These are phyloP conservation scores for Omphalotus guepiniiformis DNA, from an alignment of 768 basidiomycete genomes.

Conservation along the genomic window DNA sequence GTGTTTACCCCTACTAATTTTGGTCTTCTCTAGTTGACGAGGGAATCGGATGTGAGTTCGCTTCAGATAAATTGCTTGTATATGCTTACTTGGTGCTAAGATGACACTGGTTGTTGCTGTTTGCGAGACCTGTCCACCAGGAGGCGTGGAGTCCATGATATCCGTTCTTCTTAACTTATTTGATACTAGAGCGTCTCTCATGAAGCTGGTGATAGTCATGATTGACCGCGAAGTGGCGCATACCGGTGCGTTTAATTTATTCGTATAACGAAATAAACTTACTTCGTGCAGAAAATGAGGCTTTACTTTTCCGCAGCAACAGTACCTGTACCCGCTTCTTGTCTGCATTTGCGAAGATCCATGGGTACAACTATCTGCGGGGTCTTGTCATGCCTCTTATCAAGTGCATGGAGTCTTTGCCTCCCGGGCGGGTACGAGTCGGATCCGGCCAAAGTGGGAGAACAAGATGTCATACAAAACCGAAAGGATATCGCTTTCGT, in stretches of 20 bases:
- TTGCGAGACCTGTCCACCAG: slow-evolving; percentile 78
- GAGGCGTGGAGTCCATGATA: slow-evolving; percentile 80
- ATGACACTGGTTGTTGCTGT: slow-evolving; percentile 80
- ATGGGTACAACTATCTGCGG: slow-evolving; percentile 90
- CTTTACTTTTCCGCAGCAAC: slow-evolving; percentile 83
- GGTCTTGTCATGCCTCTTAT: slow-evolving; percentile 74
- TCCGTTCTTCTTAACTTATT: slow-evolving; percentile 84
- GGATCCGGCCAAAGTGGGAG: slow-evolving; percentile 58
- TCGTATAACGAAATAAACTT: too few relatives aligned
- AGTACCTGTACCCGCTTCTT: slow-evolving; percentile 84
- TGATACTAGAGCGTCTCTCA: slow-evolving; percentile 68
- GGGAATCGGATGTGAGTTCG: slow-evolving; percentile 63
- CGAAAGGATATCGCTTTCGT: slow-evolving; percentile 67
- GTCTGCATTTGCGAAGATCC: slow-evolving; percentile 81
- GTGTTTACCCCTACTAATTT: too few relatives aligned
- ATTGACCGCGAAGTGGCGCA: slow-evolving; percentile 80
- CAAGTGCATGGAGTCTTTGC: slow-evolving; percentile 67
- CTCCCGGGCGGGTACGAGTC: slow-evolving; percentile 75
- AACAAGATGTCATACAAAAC: slow-evolving; percentile 65
- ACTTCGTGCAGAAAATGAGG: slow-evolving; percentile 60
- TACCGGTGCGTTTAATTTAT: slow-evolving; percentile 48
- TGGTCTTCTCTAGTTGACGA: slow-evolving; percentile 50
- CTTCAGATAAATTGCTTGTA: background rate
- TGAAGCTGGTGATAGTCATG: slow-evolving; percentile 75
- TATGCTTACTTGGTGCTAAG: slow-evolving; percentile 41